Percentiles rank a stretch among this genome's conserved stretches.
These are phyloP conservation scores for Cladobotryum protrusum DNA, from an alignment of 2,329 filamentous ascomycete genomes.

Conservation along the genomic window DNA sequence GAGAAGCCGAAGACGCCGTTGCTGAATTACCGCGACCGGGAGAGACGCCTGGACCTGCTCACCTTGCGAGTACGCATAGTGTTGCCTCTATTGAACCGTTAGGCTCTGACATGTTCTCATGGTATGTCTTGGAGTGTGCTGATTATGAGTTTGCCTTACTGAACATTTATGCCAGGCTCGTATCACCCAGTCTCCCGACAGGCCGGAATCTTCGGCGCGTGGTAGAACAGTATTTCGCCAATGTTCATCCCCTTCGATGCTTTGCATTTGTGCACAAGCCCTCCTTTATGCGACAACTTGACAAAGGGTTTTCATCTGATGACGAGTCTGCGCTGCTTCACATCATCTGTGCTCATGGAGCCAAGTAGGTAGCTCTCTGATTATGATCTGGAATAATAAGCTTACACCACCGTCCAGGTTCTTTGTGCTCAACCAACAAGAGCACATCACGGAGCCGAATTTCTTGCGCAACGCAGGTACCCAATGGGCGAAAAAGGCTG, in stretches of 20 bases:
- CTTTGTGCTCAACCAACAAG: conserved; percentile 27
- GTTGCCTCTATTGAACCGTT: conserved; percentile 9
- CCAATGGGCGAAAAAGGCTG: conserved; percentile 32
- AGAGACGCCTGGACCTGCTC: neutral
- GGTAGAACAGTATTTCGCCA: conserved; percentile 34
- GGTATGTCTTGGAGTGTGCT: conserved; percentile 9
- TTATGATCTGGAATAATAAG: neutral
- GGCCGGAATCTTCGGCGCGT: conserved; percentile 29
- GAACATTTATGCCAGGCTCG: conserved; percentile 21
- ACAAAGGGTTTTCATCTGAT: conserved; percentile 30
- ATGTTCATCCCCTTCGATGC: conserved; percentile 35
- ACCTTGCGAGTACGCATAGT: conserved; percentile 2
- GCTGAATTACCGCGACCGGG: conserved; percentile 1
- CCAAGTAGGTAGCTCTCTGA: conserved; percentile 24
- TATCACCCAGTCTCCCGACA: conserved; percentile 27
- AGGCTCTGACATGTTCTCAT: conserved; percentile 12
- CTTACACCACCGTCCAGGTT: conserved; percentile 20
- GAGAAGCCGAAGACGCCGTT: neutral
- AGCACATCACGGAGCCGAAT: conserved; percentile 23
- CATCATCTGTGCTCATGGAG: conserved; percentile 33
- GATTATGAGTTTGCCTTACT: neutral
- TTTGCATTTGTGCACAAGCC: conserved; percentile 36
- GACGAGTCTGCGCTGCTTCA: conserved; percentile 32
- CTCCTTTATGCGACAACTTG: conserved; percentile 32
- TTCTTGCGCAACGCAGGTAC: conserved; percentile 30